Evolutionary conservation across 2,329 filamentous ascomycete species (phyloP).

Genomic region (Colletotrichum eremochloae): DNA sequence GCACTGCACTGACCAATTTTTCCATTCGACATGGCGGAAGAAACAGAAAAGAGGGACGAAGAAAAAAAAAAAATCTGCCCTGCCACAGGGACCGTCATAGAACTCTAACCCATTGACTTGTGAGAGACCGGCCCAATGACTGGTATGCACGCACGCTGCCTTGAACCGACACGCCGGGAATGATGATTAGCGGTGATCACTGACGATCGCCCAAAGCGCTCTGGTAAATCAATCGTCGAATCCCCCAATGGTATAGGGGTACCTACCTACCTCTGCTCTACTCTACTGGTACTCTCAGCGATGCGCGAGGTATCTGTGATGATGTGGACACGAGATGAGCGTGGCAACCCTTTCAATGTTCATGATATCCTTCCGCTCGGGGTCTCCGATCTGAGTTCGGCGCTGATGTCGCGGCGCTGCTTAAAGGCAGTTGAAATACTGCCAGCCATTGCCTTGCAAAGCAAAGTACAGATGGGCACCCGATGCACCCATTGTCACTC

Average conservation of each 20-base stretch:
- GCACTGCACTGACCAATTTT: slow-evolving; percentile 8
- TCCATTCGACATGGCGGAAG: slow-evolving; percentile 9
- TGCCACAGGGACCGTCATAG: slow-evolving; percentile 8
- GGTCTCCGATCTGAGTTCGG: not conserved
- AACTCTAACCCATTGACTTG: not conserved
- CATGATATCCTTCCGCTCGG: not conserved
- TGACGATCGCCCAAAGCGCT: slow-evolving; percentile 6
- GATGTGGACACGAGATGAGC: not conserved
- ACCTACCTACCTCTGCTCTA: no score
- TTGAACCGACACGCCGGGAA: slow-evolving; percentile 34
- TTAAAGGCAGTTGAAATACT: not conserved
- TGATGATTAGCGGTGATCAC: slow-evolving; percentile 27
- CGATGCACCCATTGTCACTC: not conserved
- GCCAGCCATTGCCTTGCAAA: not conserved
- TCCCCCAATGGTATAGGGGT: not conserved
- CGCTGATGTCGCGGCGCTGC: not conserved
- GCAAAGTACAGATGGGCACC: not conserved
- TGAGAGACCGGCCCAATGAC: slow-evolving; percentile 15
- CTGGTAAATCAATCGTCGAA: slow-evolving; percentile 30
- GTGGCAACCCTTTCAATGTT: not conserved
- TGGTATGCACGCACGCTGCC: slow-evolving; percentile 24
- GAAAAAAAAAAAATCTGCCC: slow-evolving; percentile 5
- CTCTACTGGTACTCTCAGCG: no score
- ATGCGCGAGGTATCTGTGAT: slow-evolving; percentile 1
- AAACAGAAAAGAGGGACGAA: not conserved